Evolutionary conservation across 352 stramenopile genomes (phyloP), one percentile per base, ranked within the genome.

Genomic region (Peronosclerospora sorghi): DNA sequence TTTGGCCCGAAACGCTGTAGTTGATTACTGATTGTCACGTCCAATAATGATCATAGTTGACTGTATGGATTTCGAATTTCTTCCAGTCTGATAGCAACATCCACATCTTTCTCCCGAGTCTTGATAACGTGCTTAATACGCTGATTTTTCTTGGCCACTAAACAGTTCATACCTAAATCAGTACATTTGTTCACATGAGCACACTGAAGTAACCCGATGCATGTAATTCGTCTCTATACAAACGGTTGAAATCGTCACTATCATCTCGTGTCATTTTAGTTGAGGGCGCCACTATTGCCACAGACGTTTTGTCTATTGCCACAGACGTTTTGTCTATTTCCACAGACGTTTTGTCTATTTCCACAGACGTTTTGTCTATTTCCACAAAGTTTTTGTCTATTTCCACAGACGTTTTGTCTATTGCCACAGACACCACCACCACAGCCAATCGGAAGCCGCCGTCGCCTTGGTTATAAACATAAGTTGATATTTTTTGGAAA

Each of bases 21-120:
- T 65, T 26, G 63, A 61, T 21, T 90, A 81, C 79, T 90, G 45
- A 85, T 96, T 43, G 59, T 88, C 17, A 96, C 88, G 32, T 91
- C 68, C 54, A 96, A 96, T 67, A 96, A 96, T 26, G n/a, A n/a
- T n/a, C n/a, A n/a, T n/a, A n/a, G n/a, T n/a, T 58, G 20, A 59
- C 43, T 13, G 19, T 40, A 8, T 9, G 29, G 12, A 8, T 28
- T 26, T 38, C n/a, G 32, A 28, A 15, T 47, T 5, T 43, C 21
- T 29, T 50, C 38, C 20, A 46, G 27, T 21, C 30, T 35, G 8
- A 24, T 32, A 28, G 46, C 32, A 41, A 2, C 18, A 10, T 51
- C 44, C 1, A 13, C 38, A n/a, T 21, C n/a, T n/a, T 40, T 48
- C 23, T 23, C 39, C 27, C 30, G 32, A 14, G 24, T 19, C 24